Evolutionary conservation across 225 moss, liverwort and hornwort species (phyloP).

Genomic region (Pleurozium schreberi): DNA sequence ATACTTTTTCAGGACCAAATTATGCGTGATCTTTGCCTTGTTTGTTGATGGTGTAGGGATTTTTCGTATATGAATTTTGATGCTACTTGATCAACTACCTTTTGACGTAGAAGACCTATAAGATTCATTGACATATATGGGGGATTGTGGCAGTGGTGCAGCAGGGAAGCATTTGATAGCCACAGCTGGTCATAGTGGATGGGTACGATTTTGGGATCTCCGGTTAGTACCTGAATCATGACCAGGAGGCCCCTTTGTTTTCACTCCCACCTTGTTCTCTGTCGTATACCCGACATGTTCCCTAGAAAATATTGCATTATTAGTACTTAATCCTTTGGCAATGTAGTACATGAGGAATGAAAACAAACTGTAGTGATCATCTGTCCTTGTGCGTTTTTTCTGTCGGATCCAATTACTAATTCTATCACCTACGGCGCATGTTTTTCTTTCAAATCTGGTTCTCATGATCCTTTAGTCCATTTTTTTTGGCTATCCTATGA

Average conservation of each 20-base stretch:
- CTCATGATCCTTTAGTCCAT: not conserved
- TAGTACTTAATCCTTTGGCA: not conserved
- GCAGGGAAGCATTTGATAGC: constrained; percentile 69
- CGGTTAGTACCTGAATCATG: constrained; percentile 29
- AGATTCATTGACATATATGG: not conserved
- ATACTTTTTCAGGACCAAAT: not conserved
- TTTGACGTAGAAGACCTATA: not conserved
- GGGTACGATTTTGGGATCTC: constrained; percentile 89
- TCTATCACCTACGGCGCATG: not conserved
- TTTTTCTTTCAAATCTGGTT: not conserved
- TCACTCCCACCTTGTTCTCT: not conserved
- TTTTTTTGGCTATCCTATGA: not conserved
- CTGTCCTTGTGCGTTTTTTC: not conserved
- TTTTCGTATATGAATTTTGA: not conserved
- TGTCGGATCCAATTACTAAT: not conserved
- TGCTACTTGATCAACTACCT: not conserved
- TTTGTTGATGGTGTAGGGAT: not conserved
- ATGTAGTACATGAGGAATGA: not conserved
- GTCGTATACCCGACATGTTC: not conserved
- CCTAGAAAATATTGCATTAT: not conserved
- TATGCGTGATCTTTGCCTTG: not conserved
- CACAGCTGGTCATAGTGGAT: constrained; percentile 93
- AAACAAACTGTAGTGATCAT: not conserved
- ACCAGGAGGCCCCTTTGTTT: not conserved
- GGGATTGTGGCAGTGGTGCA: constrained; percentile 41